A percentile compares a stretch with the other conserved stretches of the same genome.
Conservation (phyloP, 352 stramenopile species). For the Achlya hypogyna region DNA sequence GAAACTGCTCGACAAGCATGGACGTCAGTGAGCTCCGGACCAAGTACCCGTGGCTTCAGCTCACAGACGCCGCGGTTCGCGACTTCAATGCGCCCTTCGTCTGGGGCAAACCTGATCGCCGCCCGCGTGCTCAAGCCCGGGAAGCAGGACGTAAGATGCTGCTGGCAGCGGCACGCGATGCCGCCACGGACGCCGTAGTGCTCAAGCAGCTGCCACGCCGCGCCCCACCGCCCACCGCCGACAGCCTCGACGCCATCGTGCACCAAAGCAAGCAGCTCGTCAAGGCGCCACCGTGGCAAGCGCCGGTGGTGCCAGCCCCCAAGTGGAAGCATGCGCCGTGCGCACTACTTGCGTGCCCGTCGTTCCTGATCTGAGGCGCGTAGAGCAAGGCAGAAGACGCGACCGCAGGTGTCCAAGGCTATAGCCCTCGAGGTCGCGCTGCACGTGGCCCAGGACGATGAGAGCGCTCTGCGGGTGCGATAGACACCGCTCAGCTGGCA, state of each 20-base stretch:
- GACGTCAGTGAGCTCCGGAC: conserved; percentile 42
- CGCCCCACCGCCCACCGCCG: background rate
- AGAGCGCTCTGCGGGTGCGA: background rate
- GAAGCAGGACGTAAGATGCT: conserved; percentile 5
- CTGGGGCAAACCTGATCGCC: background rate
- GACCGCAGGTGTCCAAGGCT: background rate
- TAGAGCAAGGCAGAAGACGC: background rate
- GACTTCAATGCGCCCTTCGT: conserved; percentile 32
- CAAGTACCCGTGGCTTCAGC: conserved; percentile 74
- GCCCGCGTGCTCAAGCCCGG: background rate
- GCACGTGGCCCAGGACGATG: background rate
- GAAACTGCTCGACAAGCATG: conserved; percentile 24
- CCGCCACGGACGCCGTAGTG: background rate
- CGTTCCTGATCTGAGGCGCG: no score
- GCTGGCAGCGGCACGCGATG: background rate
- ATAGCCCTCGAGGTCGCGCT: background rate
- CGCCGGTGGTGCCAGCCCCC: background rate
- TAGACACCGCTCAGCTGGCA: background rate
- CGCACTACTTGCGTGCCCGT: no score
- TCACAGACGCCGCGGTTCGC: conserved; percentile 46
- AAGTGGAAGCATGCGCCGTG: background rate
- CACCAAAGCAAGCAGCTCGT: background rate
- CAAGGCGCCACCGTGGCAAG: background rate
- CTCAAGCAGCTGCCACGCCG: background rate
- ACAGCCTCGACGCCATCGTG: background rate